phyloP scores from a whole-genome alignment of 106 monocot genomes.

The Cymbidium sinense region DNA sequence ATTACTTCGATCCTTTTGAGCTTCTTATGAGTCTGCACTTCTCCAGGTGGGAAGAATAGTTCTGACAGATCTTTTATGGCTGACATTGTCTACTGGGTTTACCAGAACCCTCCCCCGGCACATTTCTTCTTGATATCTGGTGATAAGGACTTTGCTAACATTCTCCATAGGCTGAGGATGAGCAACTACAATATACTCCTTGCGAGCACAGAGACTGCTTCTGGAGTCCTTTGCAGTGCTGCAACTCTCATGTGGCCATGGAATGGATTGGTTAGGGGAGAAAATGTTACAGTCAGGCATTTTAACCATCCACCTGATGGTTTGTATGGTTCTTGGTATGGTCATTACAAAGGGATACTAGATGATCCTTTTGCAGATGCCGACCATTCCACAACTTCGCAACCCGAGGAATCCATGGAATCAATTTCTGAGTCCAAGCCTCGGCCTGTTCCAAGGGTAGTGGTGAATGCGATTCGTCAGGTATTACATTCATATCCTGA shows the following conservation, averaged over 20 bases:
- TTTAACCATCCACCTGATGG: constrained; percentile 97
- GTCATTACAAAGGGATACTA: constrained; percentile 53
- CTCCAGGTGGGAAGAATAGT: constrained; percentile 83
- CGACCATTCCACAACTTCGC: constrained; percentile 14
- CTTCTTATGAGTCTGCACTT: constrained; percentile 20
- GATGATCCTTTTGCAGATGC: constrained; percentile 52
- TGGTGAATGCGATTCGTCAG: constrained; percentile 45
- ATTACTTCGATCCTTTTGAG: neutral
- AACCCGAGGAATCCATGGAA: constrained; percentile 41
- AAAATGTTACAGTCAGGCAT: constrained; percentile 34
- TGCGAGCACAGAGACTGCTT: constrained; percentile 33
- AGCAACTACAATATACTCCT: constrained; percentile 92
- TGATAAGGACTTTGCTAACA: constrained; percentile 74
- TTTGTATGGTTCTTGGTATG: constrained; percentile 83
- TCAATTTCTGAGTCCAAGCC: constrained; percentile 37
- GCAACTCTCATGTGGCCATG: constrained; percentile 93
- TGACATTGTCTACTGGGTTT: constrained; percentile 76
- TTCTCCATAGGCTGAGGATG: constrained; percentile 84
- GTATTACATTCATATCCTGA: constrained; percentile 53
- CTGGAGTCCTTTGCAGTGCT: constrained; percentile 58
- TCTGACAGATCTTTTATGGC: constrained; percentile 70
- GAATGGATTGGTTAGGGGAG: constrained; percentile 54
- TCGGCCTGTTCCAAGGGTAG: constrained; percentile 41
- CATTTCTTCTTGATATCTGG: constrained; percentile 95
- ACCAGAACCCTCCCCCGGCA: constrained; percentile 87